A percentile compares a stretch with the other conserved stretches of the same genome.
These are phyloP conservation scores for Aspergillus costaricaensis DNA, from an alignment of 2,329 filamentous ascomycete species.

Conservation along the genomic window DNA sequence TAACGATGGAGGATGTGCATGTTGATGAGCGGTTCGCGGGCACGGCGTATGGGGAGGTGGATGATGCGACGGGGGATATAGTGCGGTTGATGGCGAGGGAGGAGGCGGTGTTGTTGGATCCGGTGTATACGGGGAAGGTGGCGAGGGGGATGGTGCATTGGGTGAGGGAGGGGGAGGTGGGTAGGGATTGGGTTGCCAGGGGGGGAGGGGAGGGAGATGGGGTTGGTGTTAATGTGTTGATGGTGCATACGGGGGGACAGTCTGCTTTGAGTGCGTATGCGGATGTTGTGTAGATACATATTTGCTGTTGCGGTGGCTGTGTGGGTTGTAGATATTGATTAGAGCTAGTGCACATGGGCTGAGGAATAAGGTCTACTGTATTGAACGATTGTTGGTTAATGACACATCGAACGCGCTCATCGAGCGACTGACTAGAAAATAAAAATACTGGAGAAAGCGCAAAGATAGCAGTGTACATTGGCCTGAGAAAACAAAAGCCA, in stretches of 20 bases:
- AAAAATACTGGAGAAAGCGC: background rate
- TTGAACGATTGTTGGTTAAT: slow-evolving; percentile 1
- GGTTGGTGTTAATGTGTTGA: slow-evolving; percentile 39
- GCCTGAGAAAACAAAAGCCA: background rate
- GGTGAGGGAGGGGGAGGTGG: slow-evolving; percentile 24
- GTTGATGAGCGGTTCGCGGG: slow-evolving; percentile 38
- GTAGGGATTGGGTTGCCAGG: slow-evolving; percentile 13
- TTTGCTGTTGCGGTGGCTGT: background rate
- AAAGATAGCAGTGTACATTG: slow-evolving; percentile 2
- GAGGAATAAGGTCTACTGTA: no score
- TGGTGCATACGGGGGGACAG: slow-evolving; percentile 43
- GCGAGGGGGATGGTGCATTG: slow-evolving; percentile 31
- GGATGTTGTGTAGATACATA: slow-evolving; percentile 16
- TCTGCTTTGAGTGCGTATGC: slow-evolving; percentile 36
- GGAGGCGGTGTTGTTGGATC: slow-evolving; percentile 36
- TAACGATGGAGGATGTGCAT: slow-evolving; percentile 32
- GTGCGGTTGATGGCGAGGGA: slow-evolving; percentile 28
- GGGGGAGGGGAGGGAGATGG: slow-evolving; percentile 7
- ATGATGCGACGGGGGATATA: slow-evolving; percentile 25
- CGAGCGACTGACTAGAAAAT: background rate
- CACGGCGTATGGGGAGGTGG: slow-evolving; percentile 35
- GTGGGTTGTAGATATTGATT: background rate
- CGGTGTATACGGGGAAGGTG: slow-evolving; percentile 41
- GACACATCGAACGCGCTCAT: background rate
- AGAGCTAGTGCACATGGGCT: background rate